Percentiles rank a stretch among this genome's conserved stretches.
Evolutionary conservation across 768 basidiomycete genomes (phyloP).

Genomic region (Suillus lakei): DNA sequence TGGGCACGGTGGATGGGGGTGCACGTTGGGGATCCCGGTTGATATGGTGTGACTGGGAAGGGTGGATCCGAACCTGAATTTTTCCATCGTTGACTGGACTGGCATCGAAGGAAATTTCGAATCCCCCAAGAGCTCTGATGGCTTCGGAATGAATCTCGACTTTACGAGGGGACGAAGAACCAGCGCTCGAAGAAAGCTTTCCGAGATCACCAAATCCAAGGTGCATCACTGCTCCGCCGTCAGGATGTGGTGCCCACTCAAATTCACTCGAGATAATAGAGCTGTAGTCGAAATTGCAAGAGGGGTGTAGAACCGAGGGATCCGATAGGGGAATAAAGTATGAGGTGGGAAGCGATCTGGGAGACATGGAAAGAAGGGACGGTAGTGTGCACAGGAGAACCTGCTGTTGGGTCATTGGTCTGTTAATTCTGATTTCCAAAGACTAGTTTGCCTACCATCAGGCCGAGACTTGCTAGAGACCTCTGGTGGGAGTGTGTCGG

Average conservation of each 20-base stretch:
- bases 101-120: slow-evolving; percentile 78
- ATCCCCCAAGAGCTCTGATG: slow-evolving; percentile 52
- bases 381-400: slow-evolving; percentile 81
- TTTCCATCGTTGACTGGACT: slow-evolving; percentile 67
- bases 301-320: slow-evolving; percentile 37
- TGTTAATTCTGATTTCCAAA: slow-evolving; percentile 12
- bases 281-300: slow-evolving; percentile 49
- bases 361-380: slow-evolving; percentile 69
- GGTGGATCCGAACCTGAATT: slow-evolving; percentile 76
- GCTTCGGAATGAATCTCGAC: slow-evolving; percentile 58
- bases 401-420: slow-evolving; percentile 44
- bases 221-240: slow-evolving; percentile 48
- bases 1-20: slow-evolving; percentile 22
- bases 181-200: slow-evolving; percentile 35
- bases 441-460: slow-evolving; percentile 59
- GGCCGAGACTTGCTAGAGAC: slow-evolving; percentile 67
- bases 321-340: slow-evolving; percentile 58
- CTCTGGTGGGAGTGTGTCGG: slow-evolving; percentile 50
- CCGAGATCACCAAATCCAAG: slow-evolving; percentile 47
- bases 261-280: slow-evolving; percentile 55
- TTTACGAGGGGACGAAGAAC: slow-evolving; percentile 45
- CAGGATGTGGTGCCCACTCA: slow-evolving; percentile 53
- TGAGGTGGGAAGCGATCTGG: slow-evolving; percentile 59
- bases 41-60: slow-evolving; percentile 45
- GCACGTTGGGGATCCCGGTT: slow-evolving; percentile 17